Evolutionary conservation across 805 yeast genomes (phyloP), one percentile per base, ranked within the genome.

Genomic region (Cyberlindnera japonica): DNA sequence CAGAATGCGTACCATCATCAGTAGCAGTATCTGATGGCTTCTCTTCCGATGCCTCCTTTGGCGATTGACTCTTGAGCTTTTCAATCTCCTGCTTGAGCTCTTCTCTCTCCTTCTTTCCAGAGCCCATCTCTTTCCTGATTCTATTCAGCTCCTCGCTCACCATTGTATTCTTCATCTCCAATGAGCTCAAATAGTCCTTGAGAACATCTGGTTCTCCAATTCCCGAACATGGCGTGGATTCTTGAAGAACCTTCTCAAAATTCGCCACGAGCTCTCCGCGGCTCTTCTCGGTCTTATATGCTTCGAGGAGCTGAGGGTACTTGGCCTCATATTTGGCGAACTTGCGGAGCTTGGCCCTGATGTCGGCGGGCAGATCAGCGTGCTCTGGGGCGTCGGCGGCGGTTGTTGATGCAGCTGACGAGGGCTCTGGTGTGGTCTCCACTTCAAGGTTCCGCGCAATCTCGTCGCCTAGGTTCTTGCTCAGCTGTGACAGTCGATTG

Each of bases 301-400:
- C 96, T 32, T 83, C 83, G 37, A 89, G 71, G 13, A 91, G 67
- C 31, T 79, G 65, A 0, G 99, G 99, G 57, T 93, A 91, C 59
- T 88, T 89, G 37, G 83, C 83, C 59, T 91, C 98, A 60, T 90
- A 91, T 59, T 88, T 89, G 41, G 73, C 77, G 55, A 84, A 86
- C 64, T 87, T 90, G 41, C 73, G 72, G 60, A 89, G 62, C 53
- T 81, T 83, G 6, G 79, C 63, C 44, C 74, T 72, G 14, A 88
- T 62, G 5, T 74, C 77, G 3, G 74, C 71, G 0, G 87, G 77
- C 24, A 83, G 39, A 11, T 43, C 48, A 4, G 45, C 38, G 28
- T 34, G 23, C 43, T 48, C 48, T 19, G 45, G 40, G 38, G 21
- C 8, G 6, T 38, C 37, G 14, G 40, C 42, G 7, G 39, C 27